Base-by-base conservation (phyloP, 1,139 yeast species). In the Candida labiduridarum region DNA sequence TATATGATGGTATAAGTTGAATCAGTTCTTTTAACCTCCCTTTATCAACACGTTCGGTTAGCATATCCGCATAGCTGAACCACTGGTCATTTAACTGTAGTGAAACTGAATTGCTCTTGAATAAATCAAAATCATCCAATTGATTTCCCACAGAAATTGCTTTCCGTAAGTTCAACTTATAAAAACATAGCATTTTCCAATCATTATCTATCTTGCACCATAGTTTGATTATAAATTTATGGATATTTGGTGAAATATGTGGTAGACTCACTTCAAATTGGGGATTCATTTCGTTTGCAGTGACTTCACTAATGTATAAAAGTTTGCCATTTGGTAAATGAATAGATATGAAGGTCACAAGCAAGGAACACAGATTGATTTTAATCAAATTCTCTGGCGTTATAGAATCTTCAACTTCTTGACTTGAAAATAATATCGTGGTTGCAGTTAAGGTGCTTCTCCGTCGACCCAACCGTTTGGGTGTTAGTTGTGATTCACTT, bases 271-370 rank as follows among this genome's bases (percentile, higher is more conserved):
- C 52, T 5, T 56, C 58, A 52, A 73, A 76, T 40, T 64, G 60
- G 3, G 78, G 78, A 46, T 63, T 62, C 58, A 63, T 55, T 46
- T 61, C 64, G 6, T 54, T 49, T 4, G 44, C 45, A 0, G 62
- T 56, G 7, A 71, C 61, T 50, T 73, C 79, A 54, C 79, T 74
- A n/a, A 76, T 60, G 53, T 74, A 72, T 3, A 74, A 45, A 38
- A 71, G 52, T 40, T 54, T 52, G 8, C 58, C 60, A 10, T 50
- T 51, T 22, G 46, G 48, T 22, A 63, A 52, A 49, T 71, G 73
- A 14, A 72, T 50, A 2, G 67, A 60, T 49, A 65, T 57, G 50
- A 71, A 72, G 3, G 68, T 58, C 44, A 68, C 72, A 3, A 71
- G 45, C 48, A 71, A 52, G 25, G 55, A 50, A 38, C 47, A 46